Evolutionary conservation across 345 rosid genomes (phyloP).

Genomic region (Durio zibethinus): DNA sequence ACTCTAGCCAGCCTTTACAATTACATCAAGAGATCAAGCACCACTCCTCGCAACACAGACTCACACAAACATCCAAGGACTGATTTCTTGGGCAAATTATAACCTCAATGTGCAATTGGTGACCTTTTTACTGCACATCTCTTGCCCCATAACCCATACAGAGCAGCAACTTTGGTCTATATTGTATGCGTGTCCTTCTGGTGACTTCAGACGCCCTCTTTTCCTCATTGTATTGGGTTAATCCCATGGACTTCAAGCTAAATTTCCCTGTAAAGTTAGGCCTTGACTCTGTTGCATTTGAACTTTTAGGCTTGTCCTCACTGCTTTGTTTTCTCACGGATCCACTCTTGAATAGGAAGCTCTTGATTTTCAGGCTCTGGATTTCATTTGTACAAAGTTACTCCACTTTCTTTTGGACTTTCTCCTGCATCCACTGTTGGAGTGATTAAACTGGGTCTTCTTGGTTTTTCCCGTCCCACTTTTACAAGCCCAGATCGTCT

Average conservation of each 20-base stretch:
- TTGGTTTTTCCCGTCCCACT: conserved; percentile 12
- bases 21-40: no score
- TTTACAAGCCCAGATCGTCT: conserved; percentile 26
- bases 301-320: conserved; percentile 16
- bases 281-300: conserved; percentile 11
- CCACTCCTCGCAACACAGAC: no score
- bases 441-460: background rate
- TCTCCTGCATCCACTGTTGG: conserved; percentile 1
- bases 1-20: no score
- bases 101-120: background rate
- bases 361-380: conserved; percentile 31
- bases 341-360: conserved; percentile 19
- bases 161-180: conserved; percentile 37
- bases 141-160: conserved; percentile 40
- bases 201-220: conserved; percentile 19
- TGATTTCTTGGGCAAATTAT: background rate
- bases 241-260: conserved; percentile 26
- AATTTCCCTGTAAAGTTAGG: conserved; percentile 24
- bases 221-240: conserved; percentile 20
- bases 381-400: background rate
- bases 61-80: background rate
- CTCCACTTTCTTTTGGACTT: background rate
- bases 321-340: conserved; percentile 13
- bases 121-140: conserved; percentile 11
- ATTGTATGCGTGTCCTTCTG: conserved; percentile 20